Conservation (phyloP, 495 filamentous ascomycete genomes). For the Neurospora sp. region DNA sequence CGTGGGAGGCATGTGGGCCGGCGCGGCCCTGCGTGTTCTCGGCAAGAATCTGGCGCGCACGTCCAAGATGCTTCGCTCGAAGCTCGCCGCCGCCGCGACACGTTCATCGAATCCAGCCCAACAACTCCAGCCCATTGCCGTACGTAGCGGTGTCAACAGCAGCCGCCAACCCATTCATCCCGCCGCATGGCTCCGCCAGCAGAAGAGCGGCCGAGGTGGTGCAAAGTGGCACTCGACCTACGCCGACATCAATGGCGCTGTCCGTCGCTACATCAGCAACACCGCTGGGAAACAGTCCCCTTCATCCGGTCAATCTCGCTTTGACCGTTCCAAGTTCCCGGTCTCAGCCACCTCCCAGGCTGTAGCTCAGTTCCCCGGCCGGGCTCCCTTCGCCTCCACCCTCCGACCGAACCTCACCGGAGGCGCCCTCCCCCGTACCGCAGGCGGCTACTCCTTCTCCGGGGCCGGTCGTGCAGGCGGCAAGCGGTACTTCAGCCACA, state of each 20-base stretch:
- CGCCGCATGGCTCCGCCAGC: conserved; percentile 59
- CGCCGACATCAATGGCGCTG: conserved; percentile 43
- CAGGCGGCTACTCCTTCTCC: conserved; percentile 74
- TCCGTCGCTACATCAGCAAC: conserved; percentile 50
- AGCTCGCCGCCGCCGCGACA: conserved; percentile 42
- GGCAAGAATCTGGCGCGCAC: conserved; percentile 59
- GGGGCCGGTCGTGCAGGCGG: conserved; percentile 58
- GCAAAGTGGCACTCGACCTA: conserved; percentile 58
- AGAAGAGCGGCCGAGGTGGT: conserved; percentile 39
- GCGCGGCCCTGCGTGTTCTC: conserved; percentile 57
- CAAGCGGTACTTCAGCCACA: conserved; percentile 82
- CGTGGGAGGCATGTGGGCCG: conserved; percentile 56
- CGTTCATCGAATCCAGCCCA: conserved; percentile 32
- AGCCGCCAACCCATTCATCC: conserved; percentile 62
- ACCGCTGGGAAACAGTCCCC: conserved; percentile 34
- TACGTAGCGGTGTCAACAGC: conserved; percentile 34
- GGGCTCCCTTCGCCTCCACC: conserved; percentile 79
- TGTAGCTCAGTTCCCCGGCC: conserved; percentile 56
- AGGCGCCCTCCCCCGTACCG: conserved; percentile 71
- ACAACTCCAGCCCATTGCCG: conserved; percentile 38
- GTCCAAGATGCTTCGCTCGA: conserved; percentile 50
- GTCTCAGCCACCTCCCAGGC: conserved; percentile 56
- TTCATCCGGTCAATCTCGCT: conserved; percentile 26
- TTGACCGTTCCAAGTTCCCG: conserved; percentile 55
- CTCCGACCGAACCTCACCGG: conserved; percentile 89